These are phyloP conservation scores for Lyophyllum shimeji DNA, from an alignment of 768 basidiomycete genomes.

Conservation along the genomic window DNA sequence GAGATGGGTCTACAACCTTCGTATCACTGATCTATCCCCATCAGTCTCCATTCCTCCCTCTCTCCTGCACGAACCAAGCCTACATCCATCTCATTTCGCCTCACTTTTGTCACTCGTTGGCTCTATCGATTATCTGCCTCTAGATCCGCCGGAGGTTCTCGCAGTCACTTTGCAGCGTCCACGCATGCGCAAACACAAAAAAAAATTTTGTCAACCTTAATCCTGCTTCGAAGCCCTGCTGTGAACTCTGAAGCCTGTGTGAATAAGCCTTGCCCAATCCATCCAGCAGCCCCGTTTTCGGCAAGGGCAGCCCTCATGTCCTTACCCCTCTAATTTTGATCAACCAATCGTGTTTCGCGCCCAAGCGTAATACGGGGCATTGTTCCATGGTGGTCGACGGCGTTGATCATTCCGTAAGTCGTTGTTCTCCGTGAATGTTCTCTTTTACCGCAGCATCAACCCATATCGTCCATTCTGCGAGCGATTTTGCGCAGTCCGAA, in stretches of 20 bases:
- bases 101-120: background rate
- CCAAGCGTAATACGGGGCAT: background rate
- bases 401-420: background rate
- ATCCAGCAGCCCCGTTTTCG: constrained; percentile 22
- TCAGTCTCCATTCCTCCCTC: constrained; percentile 18
- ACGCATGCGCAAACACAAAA: background rate
- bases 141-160: background rate
- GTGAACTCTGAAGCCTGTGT: constrained; percentile 6
- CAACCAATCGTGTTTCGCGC: constrained; percentile 23
- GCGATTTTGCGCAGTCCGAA: constrained; percentile 5
- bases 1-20: constrained; percentile 25
- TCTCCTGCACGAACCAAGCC: constrained; percentile 11
- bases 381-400: constrained; percentile 7
- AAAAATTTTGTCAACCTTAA: constrained; percentile 3
- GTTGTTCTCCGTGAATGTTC: background rate
- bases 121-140: constrained; percentile 8
- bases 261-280: constrained; percentile 8
- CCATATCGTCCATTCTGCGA: background rate
- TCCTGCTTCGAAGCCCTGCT: background rate
- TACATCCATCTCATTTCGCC: constrained; percentile 4
- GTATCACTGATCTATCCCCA: constrained; percentile 42
- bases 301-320: constrained; percentile 25
- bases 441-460: background rate
- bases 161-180: background rate
- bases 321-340: constrained; percentile 32